Conservation (phyloP, 805 yeast species). For the Saccharomycopsis javanensis region DNA sequence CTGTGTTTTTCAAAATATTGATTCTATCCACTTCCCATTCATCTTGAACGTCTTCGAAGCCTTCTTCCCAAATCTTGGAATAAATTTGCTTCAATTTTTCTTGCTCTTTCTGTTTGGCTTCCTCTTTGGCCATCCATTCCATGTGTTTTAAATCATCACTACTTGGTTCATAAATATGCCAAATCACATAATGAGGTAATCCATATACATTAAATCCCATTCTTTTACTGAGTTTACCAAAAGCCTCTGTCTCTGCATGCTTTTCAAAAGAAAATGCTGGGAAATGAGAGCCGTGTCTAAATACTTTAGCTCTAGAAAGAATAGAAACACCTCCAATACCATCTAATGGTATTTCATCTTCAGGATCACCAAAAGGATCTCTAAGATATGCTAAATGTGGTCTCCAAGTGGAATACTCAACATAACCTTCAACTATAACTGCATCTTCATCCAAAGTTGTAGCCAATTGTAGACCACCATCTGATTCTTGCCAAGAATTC, state of each 20-base stretch:
- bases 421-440: conserved; percentile 94
- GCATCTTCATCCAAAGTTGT: conserved; percentile 80
- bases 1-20: conserved; percentile 68
- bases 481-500: conserved; percentile 80
- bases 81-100: conserved; percentile 52
- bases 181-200: conserved; percentile 86
- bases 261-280: conserved; percentile 94
- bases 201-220: conserved; percentile 88
- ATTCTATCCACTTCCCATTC: conserved; percentile 68
- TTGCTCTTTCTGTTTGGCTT: conserved; percentile 52
- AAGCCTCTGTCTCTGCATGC: conserved; percentile 97
- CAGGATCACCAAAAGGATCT: conserved; percentile 92
- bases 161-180: conserved; percentile 96
- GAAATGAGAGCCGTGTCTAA: conserved; percentile 82
- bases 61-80: conserved; percentile 64
- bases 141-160: conserved; percentile 79
- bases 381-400: conserved; percentile 92
- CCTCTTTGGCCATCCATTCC: conserved; percentile 86
- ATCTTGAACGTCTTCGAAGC: conserved; percentile 65
- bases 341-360: conserved; percentile 84
- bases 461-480: conserved; percentile 73
- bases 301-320: conserved; percentile 76
- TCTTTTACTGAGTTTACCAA: conserved; percentile 77
- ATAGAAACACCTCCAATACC: conserved; percentile 98
- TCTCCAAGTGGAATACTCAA: conserved; percentile 96